Evolutionary conservation across 2,329 filamentous ascomycete genomes (phyloP).

Genomic region (Curvularia sp.): DNA sequence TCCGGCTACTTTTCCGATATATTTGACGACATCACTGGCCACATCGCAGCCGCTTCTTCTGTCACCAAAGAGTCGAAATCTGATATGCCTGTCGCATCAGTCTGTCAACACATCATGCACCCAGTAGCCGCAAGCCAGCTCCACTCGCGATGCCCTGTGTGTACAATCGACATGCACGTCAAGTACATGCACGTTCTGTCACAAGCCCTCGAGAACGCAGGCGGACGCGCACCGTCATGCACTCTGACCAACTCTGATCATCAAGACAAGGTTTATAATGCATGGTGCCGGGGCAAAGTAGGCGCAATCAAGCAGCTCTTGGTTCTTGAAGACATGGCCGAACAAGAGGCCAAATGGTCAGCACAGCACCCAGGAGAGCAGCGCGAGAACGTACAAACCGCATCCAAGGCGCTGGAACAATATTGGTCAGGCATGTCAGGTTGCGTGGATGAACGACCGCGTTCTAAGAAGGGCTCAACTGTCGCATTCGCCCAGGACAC

Average conservation of each 20-base stretch:
- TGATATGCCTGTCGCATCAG: conserved; percentile 22
- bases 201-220: conserved; percentile 30
- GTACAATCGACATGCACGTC: conserved; percentile 35
- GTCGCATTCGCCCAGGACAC: conserved; percentile 34
- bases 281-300: conserved; percentile 36
- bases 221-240: conserved; percentile 30
- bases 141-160: conserved; percentile 37
- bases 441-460: conserved; percentile 3
- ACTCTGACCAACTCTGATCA: conserved; percentile 30
- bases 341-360: conserved; percentile 30
- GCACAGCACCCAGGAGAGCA: conserved; percentile 18
- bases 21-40: conserved; percentile 34
- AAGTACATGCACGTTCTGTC: conserved; percentile 35
- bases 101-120: conserved; percentile 36
- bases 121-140: conserved; percentile 22
- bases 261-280: conserved; percentile 32
- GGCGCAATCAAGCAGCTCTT: conserved; percentile 28
- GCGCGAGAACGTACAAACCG: conserved; percentile 29
- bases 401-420: conserved; percentile 32
- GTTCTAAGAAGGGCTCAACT: conserved; percentile 15
- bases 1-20: conserved; percentile 43
- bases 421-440: conserved; percentile 35
- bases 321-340: conserved; percentile 30
- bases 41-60: conserved; percentile 18
- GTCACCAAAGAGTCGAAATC: conserved; percentile 1